These are phyloP conservation scores for cucumber (Cucumis sativus) DNA, from an alignment of 306 rosid genomes.

Conservation along the genomic window Cucumber_9930_V3 NC_026660.2:653001-653500, in stretches of 20 bases:
- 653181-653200: neutral
- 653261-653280: neutral
- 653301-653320: neutral
- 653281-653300: neutral
- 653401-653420: neutral
- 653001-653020: neutral
- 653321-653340: neutral
- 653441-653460: neutral
- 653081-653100: neutral
- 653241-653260: neutral
- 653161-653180: neutral
- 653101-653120: neutral
- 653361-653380: neutral
- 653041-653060: neutral
- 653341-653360: neutral
- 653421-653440: slow-evolving; percentile 6
- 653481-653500: neutral
- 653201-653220: neutral
- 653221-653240: neutral
- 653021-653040: neutral
- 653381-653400: neutral
- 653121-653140: neutral
- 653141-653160: neutral
- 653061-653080: neutral
- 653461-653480: slow-evolving; percentile 8